A percentile compares a stretch with the other conserved stretches of the same genome.
phyloP scores from a whole-genome alignment of 2,329 filamentous ascomycete genomes.

The Samsoniella hepiali region DNA sequence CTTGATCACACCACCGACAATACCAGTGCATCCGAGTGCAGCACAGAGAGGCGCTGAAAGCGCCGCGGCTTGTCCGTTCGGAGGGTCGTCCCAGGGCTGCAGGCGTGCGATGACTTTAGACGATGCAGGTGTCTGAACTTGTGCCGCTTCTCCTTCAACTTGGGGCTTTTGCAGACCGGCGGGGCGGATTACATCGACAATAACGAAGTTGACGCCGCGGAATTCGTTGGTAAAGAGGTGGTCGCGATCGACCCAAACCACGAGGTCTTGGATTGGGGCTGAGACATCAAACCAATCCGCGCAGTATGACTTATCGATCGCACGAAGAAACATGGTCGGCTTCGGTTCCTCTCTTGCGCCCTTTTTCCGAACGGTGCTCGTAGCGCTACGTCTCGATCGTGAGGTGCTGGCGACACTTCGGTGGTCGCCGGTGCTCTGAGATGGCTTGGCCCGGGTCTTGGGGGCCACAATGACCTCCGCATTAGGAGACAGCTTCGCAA shows the following conservation, averaged over 20 bases:
- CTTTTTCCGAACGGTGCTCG: constrained; percentile 62
- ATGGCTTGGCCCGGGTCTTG: constrained; percentile 73
- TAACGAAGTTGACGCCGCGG: constrained; percentile 71
- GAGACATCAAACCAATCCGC: constrained; percentile 77
- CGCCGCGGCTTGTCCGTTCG: constrained; percentile 74
- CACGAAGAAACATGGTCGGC: constrained; percentile 73
- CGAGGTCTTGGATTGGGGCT: constrained; percentile 55
- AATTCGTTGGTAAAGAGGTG: constrained; percentile 68
- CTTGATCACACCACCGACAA: constrained; percentile 84
- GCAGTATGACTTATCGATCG: constrained; percentile 67
- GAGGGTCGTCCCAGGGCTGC: constrained; percentile 78
- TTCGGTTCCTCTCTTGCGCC: constrained; percentile 61
- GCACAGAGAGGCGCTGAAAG: constrained; percentile 75
- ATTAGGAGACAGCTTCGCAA: constrained; percentile 89
- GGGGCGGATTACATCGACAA: constrained; percentile 83
- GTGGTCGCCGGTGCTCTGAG: constrained; percentile 66
- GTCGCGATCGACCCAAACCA: constrained; percentile 82
- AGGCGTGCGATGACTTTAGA: constrained; percentile 72
- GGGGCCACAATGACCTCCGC: constrained; percentile 97
- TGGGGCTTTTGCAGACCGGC: constrained; percentile 70
- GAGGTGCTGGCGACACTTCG: constrained; percentile 78
- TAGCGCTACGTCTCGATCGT: constrained; percentile 73
- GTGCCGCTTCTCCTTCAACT: constrained; percentile 62
- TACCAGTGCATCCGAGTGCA: constrained; percentile 64
- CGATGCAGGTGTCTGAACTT: constrained; percentile 41